Evolutionary conservation across 495 filamentous ascomycete genomes (phyloP).

Genomic region (Penicillium macrosclerotiorum): DNA sequence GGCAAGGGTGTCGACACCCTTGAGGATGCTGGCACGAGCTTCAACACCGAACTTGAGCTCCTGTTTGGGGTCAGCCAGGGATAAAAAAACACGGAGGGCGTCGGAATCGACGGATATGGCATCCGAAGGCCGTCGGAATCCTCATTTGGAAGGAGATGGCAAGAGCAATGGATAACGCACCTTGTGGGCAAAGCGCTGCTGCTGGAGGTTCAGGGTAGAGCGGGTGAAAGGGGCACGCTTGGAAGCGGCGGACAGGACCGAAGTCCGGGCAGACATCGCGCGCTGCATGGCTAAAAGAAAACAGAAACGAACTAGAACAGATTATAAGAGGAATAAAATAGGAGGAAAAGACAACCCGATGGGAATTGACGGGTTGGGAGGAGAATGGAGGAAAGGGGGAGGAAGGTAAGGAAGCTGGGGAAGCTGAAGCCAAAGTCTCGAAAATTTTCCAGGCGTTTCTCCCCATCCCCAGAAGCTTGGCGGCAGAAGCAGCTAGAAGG

Average conservation of each 20-base stretch:
- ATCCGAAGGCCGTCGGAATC: slow-evolving; percentile 1
- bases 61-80: slow-evolving; percentile 47
- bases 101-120: slow-evolving; percentile 21
- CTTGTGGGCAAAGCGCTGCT: slow-evolving; percentile 94
- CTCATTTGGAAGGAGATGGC: slow-evolving; percentile 3
- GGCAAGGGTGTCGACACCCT: slow-evolving; percentile 94
- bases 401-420: slow-evolving; percentile 23
- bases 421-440: slow-evolving; percentile 49
- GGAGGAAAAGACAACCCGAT: slow-evolving; percentile 21
- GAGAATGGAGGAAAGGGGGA: slow-evolving; percentile 25
- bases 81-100: slow-evolving; percentile 3
- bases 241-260: slow-evolving; percentile 67
- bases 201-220: slow-evolving; percentile 64
- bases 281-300: slow-evolving; percentile 61
- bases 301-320: slow-evolving; percentile 20
- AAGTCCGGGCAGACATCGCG: slow-evolving; percentile 64
- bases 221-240: slow-evolving; percentile 49
- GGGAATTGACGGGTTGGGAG: slow-evolving; percentile 23
- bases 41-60: slow-evolving; percentile 99
- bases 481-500: slow-evolving; percentile 47
- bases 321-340: slow-evolving; percentile 20
- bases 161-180: slow-evolving; percentile 44
- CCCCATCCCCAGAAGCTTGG: slow-evolving; percentile 47
- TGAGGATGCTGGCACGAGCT: slow-evolving; percentile 80
- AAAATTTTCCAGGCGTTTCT: slow-evolving; percentile 51